Base-by-base conservation (phyloP, 2,329 filamentous ascomycete genomes). In the Trichophyton simii region DNA sequence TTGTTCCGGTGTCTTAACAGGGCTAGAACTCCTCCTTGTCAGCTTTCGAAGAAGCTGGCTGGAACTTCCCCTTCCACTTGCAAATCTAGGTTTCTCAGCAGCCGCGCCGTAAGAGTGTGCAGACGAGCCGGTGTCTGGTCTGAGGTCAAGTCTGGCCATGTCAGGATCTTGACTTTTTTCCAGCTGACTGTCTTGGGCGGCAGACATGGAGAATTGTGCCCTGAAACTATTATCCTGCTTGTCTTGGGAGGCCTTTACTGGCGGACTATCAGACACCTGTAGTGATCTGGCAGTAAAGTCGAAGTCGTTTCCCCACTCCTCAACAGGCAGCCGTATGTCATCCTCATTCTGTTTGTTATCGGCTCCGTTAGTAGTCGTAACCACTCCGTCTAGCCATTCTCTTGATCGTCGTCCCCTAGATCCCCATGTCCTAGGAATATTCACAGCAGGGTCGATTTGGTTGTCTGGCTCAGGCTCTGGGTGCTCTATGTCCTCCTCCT, bases 21-120 rank as follows among this genome's bases (percentile, higher is more conserved):
- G 65, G 41, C 67, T 69, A 9, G 73, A 72, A 52, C 73, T 72
- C 7, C 70, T 69, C 60, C 76, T 70, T 3, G 75, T 72, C 8
- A 79, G 66, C 61, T 70, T 75, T 54, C 75, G 74, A 44, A 78
- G 67, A 50, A 77, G 68, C n/a, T 76, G 73, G 41, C 72, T 70
- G 1, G 75, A 76, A 60, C 28, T 54, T n/a, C 50, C 50, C 13
- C 75, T 72, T 50, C 69, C 66, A 50, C 69, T 66, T 18, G 68
- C 50, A 63, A 61, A 41, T n/a, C 66, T 71, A 18, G 69, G 67
- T 61, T 68, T 72, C 42, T 63, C 69, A 38, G 70, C 69, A 38
- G 70, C 69, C 6, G 63, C 66, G 7, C 70, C 68, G 42, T 67
- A 71, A 58, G 73, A 72, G 62, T 70, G 75, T 9, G 76, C 66